Conservation (phyloP, 2,329 filamentous ascomycete genomes). For the Fusarium luffae region DNA sequence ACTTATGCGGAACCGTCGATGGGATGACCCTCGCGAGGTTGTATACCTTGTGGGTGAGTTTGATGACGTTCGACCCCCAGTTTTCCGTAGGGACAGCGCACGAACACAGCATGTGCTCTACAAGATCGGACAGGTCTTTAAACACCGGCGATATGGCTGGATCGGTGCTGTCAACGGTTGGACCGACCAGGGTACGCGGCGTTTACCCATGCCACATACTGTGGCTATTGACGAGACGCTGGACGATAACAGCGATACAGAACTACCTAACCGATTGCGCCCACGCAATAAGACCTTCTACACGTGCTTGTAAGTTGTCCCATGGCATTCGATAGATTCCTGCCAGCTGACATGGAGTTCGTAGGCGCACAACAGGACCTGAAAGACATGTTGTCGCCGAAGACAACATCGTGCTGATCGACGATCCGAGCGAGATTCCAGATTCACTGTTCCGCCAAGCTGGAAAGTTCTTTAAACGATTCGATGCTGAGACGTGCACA, state of each 20-base stretch:
- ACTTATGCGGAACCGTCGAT: conserved; percentile 44
- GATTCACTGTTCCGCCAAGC: conserved; percentile 73
- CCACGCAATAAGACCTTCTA: conserved; percentile 70
- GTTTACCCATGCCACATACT: conserved; percentile 43
- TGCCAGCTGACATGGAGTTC: conserved; percentile 10
- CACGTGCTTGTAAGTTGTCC: conserved; percentile 78
- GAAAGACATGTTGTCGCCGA: conserved; percentile 63
- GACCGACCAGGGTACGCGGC: conserved; percentile 63
- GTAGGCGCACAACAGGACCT: conserved; percentile 49
- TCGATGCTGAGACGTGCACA: conserved; percentile 70
- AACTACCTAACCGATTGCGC: conserved; percentile 43
- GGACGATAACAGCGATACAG: conserved; percentile 45
- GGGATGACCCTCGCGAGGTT: conserved; percentile 48
- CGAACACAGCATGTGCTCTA: conserved; percentile 55
- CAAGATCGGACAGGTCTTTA: conserved; percentile 84
- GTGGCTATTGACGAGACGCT: conserved; percentile 44
- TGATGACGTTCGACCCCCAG: conserved; percentile 56
- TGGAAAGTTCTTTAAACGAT: conserved; percentile 89
- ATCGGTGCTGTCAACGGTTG: conserved; percentile 89
- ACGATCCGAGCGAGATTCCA: conserved; percentile 59
- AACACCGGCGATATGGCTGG: conserved; percentile 83
- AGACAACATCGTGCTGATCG: conserved; percentile 79
- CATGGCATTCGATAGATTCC: neutral
- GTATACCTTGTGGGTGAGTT: conserved; percentile 55
- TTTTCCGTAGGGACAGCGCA: conserved; percentile 47